Base-by-base conservation (phyloP, 106 monocot genomes). In the Allium cepa region DNA sequence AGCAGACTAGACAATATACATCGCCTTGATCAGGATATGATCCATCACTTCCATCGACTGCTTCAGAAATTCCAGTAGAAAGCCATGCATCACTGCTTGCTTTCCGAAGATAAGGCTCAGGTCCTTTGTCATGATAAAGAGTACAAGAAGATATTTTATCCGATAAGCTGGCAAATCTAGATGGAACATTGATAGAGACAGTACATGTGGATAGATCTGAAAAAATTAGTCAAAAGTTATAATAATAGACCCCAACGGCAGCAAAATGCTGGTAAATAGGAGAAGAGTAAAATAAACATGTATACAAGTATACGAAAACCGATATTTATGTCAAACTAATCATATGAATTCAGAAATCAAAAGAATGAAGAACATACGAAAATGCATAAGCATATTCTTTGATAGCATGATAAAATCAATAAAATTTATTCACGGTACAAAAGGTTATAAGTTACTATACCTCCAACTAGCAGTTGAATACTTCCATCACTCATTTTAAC, bases 51-150 rank as follows among this genome's bases (percentile, higher is more conserved):
- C 88, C 83, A 82, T 92, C 97, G 78, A 89, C 50, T 13, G 85
- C 14, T 60, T 99, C 89, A 67, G 79, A 46, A 64, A 92, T 57
- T 62, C 92, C 96, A 73, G 84, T 76, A 80, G 88, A 92, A 76
- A 99, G 84, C 97, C 97, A 99, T 51, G 97, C 97, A 83, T 99
- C 97, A 67, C 88, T 89, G 48, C 89, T 92, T 71, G 97, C 73
- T 63, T 89, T 92, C 8, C 79, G 84, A 17, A 99, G 86, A 92
- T 89, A 99, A 66, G 89, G 79, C 18, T 99, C 89, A 49, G 89
- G 92, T 16, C 89, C 97, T 79, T 82, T 85, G 78, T 99, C 97
- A 79, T 79, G 70, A 79, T 99, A 99, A 67, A 99, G 97, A 18
- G 89, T 73, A 81, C 92, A 99, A 51, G 97, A 70, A 77, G 87